Conservation (phyloP, 2,329 filamentous ascomycete genomes). For the Lasiodiplodia gonubiensis region DNA sequence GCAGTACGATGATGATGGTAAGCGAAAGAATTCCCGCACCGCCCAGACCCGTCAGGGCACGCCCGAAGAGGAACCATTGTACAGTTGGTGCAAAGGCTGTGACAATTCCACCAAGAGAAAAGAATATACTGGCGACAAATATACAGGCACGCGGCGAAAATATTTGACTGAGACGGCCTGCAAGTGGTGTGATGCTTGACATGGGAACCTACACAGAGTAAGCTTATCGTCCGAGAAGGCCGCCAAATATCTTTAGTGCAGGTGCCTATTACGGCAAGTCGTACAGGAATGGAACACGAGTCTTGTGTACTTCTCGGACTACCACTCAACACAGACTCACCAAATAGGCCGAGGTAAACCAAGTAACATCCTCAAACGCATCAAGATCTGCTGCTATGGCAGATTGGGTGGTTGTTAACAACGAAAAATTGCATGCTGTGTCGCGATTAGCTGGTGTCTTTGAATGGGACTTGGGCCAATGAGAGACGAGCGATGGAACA, state of each 20-base stretch:
- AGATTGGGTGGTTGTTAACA: slow-evolving; percentile 81
- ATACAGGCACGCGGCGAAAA: slow-evolving; percentile 73
- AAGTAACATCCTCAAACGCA: slow-evolving; percentile 74
- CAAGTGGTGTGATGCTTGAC: slow-evolving; percentile 68
- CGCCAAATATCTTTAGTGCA: neutral
- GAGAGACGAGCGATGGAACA: neutral
- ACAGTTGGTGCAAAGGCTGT: slow-evolving; percentile 67
- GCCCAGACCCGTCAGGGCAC: slow-evolving; percentile 71
- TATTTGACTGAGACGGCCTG: slow-evolving; percentile 74
- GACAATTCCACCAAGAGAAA: slow-evolving; percentile 68
- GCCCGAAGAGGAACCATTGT: slow-evolving; percentile 68
- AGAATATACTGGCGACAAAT: slow-evolving; percentile 62
- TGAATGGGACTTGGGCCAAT: neutral
- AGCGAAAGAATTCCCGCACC: slow-evolving; percentile 75
- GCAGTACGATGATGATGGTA: slow-evolving; percentile 76
- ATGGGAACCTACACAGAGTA: slow-evolving; percentile 38
- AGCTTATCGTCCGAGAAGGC: neutral
- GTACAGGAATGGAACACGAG: neutral
- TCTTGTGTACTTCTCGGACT: neutral
- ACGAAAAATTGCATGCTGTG: slow-evolving; percentile 72
- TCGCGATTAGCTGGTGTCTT: slow-evolving; percentile 16
- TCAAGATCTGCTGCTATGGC: slow-evolving; percentile 76
- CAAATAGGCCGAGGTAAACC: slow-evolving; percentile 82
- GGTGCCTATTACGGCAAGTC: neutral
- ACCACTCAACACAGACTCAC: slow-evolving; percentile 23